Base-by-base conservation (phyloP, 2,329 filamentous ascomycete species). In the Dactylella cylindrospora region DNA sequence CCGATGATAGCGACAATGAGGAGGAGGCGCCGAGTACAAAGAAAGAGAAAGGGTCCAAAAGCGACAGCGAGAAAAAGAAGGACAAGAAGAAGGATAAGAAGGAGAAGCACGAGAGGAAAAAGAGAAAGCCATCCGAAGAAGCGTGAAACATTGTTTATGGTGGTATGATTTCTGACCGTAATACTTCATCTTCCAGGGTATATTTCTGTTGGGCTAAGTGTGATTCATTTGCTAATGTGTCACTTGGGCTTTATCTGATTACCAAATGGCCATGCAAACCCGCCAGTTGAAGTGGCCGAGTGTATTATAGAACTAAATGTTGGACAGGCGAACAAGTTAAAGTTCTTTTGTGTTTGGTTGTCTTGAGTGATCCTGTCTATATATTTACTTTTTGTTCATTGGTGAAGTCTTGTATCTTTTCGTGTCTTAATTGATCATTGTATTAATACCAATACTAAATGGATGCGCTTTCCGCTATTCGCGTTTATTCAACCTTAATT, bases 61-160 rank as follows among this genome's bases (percentile, higher is more conserved):
- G 13, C 8, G 28, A 31, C 8, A 31, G 28, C 8, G 13, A 31
- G 8, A 43, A 64, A 5, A 64, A 64, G 26, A 36, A 46, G n/a
- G 47, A 62, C 10, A 64, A 55, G 29, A 61, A 61, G 35, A 40
- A 61, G 12, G 44, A 59, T 23, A 61, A 61, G 41, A 61, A 61
- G 10, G 55, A 61, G 9, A 53, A 49, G 13, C 55, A 53, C 22
- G 55, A 53, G 26, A 46, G 55, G 41, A 61, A 61, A 29, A 61
- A 61, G 47, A 53, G 55, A 49, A 61, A 61, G 47, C 47, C 59
- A 29, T 64, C 51, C 1, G 49, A 55, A 25, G 59, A 55, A 46
- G 50, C 44, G 4, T 54, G 20, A 55, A n/a, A 1, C 4, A 17
- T 26, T 13, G 20, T 31, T 31, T 31, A 9, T 31, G 9, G 28